These are phyloP conservation scores for Paxillus involutus DNA, from an alignment of 768 basidiomycete genomes.

Conservation along the genomic window DNA sequence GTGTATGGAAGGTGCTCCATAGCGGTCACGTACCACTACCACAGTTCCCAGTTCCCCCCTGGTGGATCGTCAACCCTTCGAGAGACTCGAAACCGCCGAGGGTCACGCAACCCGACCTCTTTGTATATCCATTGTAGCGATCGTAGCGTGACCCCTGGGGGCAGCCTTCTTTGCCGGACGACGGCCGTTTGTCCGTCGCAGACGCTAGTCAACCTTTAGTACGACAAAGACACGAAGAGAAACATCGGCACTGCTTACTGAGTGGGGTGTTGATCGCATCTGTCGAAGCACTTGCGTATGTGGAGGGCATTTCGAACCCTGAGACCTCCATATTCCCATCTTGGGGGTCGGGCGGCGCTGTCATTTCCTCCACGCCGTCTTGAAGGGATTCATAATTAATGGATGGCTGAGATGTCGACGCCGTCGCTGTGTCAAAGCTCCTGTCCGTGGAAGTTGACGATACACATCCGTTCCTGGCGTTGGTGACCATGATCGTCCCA, in stretches of 20 bases:
- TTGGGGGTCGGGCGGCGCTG: too few species aligned
- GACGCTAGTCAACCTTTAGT: neutral
- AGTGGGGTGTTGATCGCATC: neutral
- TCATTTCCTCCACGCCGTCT: too few species aligned
- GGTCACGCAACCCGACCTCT: slow-evolving; percentile 1
- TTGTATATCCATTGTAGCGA: neutral
- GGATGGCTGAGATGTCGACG: too few species aligned
- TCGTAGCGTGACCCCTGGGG: too few species aligned
- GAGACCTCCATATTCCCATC: too few species aligned
- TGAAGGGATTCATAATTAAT: too few species aligned
- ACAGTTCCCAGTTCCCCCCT: neutral
- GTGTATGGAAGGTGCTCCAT: neutral
- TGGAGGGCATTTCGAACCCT: too few species aligned
- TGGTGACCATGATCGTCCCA: too few species aligned
- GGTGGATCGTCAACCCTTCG: slow-evolving; percentile 10
- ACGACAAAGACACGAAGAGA: neutral
- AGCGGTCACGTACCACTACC: slow-evolving; percentile 11
- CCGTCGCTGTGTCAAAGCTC: too few species aligned
- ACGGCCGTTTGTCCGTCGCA: neutral
- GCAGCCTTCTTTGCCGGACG: neutral
- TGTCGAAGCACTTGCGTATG: neutral
- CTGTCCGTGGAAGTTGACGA: too few species aligned
- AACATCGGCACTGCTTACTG: neutral
- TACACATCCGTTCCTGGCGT: too few species aligned
- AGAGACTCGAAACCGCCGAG: neutral